Evolutionary conservation across 495 filamentous ascomycete genomes (phyloP), one percentile per base, ranked within the genome.

Genomic region (Penicillium riverlandense): DNA sequence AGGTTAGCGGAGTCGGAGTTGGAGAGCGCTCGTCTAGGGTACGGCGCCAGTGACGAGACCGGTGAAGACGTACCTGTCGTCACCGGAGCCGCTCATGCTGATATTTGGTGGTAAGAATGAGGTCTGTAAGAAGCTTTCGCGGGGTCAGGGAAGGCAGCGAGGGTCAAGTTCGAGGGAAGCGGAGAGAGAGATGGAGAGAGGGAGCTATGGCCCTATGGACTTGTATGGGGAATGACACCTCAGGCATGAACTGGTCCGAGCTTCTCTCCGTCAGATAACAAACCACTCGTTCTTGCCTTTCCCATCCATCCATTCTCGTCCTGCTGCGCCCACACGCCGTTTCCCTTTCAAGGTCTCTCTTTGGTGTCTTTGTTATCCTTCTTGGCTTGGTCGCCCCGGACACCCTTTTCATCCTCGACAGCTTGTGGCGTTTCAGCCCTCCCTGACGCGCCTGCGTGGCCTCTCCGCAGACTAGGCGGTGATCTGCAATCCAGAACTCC

Each of bases 1-100:
- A 51, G 35, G 34, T 53, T 46, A 54, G 49, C 28, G 41, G 27
- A 32, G 29, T n/a, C 32, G 15, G 10, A 37, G 4, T 12, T 27
- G n/a, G 33, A 11, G 22, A 13, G 39, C 22, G 22, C 22, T 2
- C 22, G 33, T 31, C 12, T 29, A 22, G 7, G 9, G 35, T 28
- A 22, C 22, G 22, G 22, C 22, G 22, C 22, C 22, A 22, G 22
- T 22, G 22, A 4, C 22, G 10, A 34, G 32, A 34, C 9, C n/a
- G 32, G 38, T 11, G 11, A 14, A 31, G 37, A 43, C 43, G 42
- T 63, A 72, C 69, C 57, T 67, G 15, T 63, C 62, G 10, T 70
- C 67, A 38, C 57, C 54, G 27, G 54, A 35, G 34, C 61, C 62
- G 48, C 60, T 70, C 69, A 72, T 72, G 0, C 22, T 61, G 31